Percentiles rank a stretch among this genome's conserved stretches.
Evolutionary conservation across 768 basidiomycete genomes (phyloP).

Genomic region (Pluteus cervinus): DNA sequence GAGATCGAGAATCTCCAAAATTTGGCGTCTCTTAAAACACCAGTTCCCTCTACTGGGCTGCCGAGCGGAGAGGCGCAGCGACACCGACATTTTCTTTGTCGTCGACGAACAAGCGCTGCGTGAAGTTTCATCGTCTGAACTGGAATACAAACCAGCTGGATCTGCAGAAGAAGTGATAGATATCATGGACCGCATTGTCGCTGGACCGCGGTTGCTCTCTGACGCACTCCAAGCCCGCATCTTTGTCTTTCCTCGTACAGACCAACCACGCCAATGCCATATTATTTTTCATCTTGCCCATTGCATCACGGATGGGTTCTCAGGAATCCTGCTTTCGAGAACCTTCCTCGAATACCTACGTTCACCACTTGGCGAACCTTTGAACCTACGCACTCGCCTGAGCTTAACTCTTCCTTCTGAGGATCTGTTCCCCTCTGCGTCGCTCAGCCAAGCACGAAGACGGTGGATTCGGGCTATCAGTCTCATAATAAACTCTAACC

Average conservation of each 20-base stretch:
- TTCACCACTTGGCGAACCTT: conserved; percentile 9
- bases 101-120: conserved; percentile 27
- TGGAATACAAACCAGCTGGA: conserved; percentile 20
- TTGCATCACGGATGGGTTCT: conserved; percentile 34
- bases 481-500: too few species aligned
- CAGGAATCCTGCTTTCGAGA: conserved; percentile 24
- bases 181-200: conserved; percentile 14
- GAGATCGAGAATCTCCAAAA: conserved; percentile 22
- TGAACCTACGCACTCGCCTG: conserved; percentile 28
- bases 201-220: conserved; percentile 26
- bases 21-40: conserved; percentile 36
- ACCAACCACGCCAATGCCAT: conserved; percentile 24
- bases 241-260: conserved; percentile 26
- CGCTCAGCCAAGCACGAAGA: conserved; percentile 20
- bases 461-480: conserved; percentile 35
- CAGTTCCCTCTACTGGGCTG: conserved; percentile 37
- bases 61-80: conserved; percentile 16
- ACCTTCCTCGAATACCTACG: conserved; percentile 31
- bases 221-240: conserved; percentile 27
- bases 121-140: conserved; percentile 20
- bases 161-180: conserved; percentile 21
- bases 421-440: conserved; percentile 20
- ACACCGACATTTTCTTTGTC: conserved; percentile 23
- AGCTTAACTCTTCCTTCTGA: conserved; percentile 24
- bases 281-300: conserved; percentile 32